Base-by-base conservation (phyloP, 768 basidiomycete genomes). In the Pulveroboletus frians region DNA sequence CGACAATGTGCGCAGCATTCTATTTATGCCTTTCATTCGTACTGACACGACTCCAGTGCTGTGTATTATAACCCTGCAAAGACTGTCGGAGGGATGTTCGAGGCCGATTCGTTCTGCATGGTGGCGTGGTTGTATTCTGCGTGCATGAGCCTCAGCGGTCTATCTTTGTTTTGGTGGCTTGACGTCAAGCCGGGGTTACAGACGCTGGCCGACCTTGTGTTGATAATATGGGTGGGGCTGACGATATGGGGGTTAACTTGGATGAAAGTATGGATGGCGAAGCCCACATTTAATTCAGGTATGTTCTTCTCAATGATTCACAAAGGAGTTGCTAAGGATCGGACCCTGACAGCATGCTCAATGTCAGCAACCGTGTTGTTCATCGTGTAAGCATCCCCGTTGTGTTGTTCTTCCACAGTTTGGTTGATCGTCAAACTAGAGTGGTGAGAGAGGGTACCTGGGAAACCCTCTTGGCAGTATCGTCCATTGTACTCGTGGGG, bases 11-110 rank as follows among this genome's bases (percentile, higher is more conserved):
- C 45, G 13, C 5, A 21, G 1, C 0, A 20, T 29, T 44, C 4
- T 15, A 5, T 38, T 9, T 10, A 1, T 46, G 3, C 14, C 9
- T 31, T 11, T 15, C 10, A 3, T 30, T 23, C 8, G 4, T 38
- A 14, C 51, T 62, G 38, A 63, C 14, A n/a, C 36, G 8, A 4
- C 44, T 27, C 48, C 40, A 85, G 88, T 51, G 81, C 81, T 5
- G 87, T 90, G 0, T 93, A 97, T 67, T 97, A 83, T 66, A 92
- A 94, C 58, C 95, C 95, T 4, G 93, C 93, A 23, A 93, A 95
- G 61, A 93, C 92, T 0, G 72, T 88, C 5, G 96, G 95, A 5
- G 87, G 78, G 0, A 98, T 98, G 93, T 66, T 95, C 36, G 91
- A 97, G 63, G 91, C 94, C 9, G 84, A 92, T 58, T 70, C 87